phyloP scores from a whole-genome alignment of 192 early-diverging fungal species.

The Chytriomyces sp. region DNA sequence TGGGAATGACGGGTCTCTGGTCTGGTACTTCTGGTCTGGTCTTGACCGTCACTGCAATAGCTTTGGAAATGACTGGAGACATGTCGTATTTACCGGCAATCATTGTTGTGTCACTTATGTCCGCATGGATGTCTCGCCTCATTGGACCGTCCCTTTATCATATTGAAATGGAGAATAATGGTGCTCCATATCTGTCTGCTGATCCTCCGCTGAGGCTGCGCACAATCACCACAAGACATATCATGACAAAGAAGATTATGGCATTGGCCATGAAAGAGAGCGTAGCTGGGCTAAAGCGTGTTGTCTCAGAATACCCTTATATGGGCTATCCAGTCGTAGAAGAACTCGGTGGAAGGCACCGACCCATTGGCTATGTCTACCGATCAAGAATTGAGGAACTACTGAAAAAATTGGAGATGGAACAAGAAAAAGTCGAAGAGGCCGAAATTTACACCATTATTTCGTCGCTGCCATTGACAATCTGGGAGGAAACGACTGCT shows the following conservation, averaged over 20 bases:
- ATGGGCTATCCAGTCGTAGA: slow-evolving; percentile 36
- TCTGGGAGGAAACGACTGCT: slow-evolving; percentile 33
- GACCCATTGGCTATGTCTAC: neutral
- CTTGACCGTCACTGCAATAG: slow-evolving; percentile 40
- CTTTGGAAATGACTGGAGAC: slow-evolving; percentile 47
- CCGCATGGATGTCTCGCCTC: slow-evolving; percentile 19
- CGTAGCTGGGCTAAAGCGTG: neutral
- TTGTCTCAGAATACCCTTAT: neutral
- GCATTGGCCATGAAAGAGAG: slow-evolving; percentile 10
- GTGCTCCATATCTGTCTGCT: slow-evolving; percentile 30
- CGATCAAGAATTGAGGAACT: neutral
- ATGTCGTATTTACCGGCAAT: slow-evolving; percentile 31
- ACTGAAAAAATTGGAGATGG: neutral
- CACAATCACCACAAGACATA: slow-evolving; percentile 22
- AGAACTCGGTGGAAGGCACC: slow-evolving; percentile 1
- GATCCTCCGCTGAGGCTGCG: slow-evolving; percentile 35
- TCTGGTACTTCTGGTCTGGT: slow-evolving; percentile 38
- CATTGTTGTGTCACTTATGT: slow-evolving; percentile 29
- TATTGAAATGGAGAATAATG: slow-evolving; percentile 38
- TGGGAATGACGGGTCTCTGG: slow-evolving; percentile 45
- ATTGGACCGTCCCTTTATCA: slow-evolving; percentile 41
- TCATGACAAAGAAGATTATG: slow-evolving; percentile 17
- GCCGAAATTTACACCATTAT: neutral
- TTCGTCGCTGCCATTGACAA: neutral
- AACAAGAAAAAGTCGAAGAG: neutral